Conservation (phyloP, 225 moss, liverwort and hornwort species). For the Sphagnum contortum region DNA sequence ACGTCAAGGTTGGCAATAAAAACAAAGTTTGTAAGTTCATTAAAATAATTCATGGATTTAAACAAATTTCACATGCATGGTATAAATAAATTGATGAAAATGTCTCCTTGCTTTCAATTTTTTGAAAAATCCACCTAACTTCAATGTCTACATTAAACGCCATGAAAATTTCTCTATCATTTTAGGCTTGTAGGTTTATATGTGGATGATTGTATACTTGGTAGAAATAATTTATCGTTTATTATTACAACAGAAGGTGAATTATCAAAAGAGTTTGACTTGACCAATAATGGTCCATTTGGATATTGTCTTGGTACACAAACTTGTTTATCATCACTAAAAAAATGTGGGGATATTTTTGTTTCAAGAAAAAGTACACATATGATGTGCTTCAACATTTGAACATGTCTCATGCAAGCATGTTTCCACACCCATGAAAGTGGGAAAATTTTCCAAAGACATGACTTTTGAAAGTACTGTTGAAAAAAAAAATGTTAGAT, state of each 20-base stretch:
- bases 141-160: slow-evolving; percentile 2
- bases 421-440: too few species aligned
- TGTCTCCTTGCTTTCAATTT: slow-evolving; percentile 1
- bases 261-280: background rate
- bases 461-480: too few species aligned
- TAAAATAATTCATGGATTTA: background rate
- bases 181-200: background rate
- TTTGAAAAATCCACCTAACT: background rate
- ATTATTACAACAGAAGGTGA: background rate
- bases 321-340: background rate
- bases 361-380: background rate
- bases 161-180: background rate
- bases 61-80: background rate
- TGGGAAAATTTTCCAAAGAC: too few species aligned
- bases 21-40: slow-evolving; percentile 1
- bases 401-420: too few species aligned
- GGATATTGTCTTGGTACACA: slow-evolving; percentile 4
- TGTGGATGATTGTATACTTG: slow-evolving; percentile 1
- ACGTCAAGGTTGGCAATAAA: background rate
- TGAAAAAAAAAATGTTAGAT: too few species aligned
- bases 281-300: slow-evolving; percentile 4
- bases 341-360: background rate
- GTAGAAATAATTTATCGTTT: background rate
- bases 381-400: too few species aligned
- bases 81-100: background rate